Evolutionary conservation across 2,329 filamentous ascomycete genomes (phyloP).

Genomic region (Cryoendolithus antarcticus): DNA sequence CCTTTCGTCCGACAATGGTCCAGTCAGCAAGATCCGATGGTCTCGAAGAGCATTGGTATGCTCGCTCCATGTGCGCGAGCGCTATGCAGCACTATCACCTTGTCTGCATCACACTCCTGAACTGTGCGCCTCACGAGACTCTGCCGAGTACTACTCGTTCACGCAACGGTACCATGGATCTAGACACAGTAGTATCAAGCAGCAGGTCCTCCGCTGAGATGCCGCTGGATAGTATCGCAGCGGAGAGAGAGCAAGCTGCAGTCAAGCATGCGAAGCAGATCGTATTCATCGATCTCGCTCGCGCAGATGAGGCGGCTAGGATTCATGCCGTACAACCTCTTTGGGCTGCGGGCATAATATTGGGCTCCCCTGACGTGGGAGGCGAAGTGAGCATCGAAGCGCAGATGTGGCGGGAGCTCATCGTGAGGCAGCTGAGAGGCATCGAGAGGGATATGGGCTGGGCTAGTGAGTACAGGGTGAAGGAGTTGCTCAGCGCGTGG

Average conservation of each 20-base stretch:
- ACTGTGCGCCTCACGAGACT: no score
- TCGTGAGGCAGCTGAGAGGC: conserved; percentile 43
- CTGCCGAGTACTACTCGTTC: no score
- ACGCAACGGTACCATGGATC: no score
- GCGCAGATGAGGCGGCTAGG: conserved; percentile 44
- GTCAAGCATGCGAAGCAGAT: conserved; percentile 51
- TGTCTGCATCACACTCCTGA: conserved; percentile 47
- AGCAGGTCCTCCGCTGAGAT: no score
- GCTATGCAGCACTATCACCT: conserved; percentile 57
- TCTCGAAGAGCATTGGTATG: conserved; percentile 48
- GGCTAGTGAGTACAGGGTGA: conserved; percentile 49
- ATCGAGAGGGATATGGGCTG: conserved; percentile 53
- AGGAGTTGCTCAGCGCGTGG: conserved; percentile 41
- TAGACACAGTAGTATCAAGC: no score
- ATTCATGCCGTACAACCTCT: conserved; percentile 47
- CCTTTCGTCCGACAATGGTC: conserved; percentile 45
- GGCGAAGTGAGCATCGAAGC: conserved; percentile 13
- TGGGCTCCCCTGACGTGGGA: conserved; percentile 31
- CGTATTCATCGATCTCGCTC: conserved; percentile 45
- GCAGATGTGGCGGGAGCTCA: conserved; percentile 39
- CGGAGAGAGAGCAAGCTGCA: conserved; percentile 23
- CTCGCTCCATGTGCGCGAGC: conserved; percentile 50
- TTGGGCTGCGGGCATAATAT: conserved; percentile 51
- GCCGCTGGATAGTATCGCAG: no score
- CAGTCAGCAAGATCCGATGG: conserved; percentile 18